Evolutionary conservation across 139 green algal species (phyloP), one percentile per base, ranked within the genome.

Genomic region (Auxenochlorella pyrenoidosa): DNA sequence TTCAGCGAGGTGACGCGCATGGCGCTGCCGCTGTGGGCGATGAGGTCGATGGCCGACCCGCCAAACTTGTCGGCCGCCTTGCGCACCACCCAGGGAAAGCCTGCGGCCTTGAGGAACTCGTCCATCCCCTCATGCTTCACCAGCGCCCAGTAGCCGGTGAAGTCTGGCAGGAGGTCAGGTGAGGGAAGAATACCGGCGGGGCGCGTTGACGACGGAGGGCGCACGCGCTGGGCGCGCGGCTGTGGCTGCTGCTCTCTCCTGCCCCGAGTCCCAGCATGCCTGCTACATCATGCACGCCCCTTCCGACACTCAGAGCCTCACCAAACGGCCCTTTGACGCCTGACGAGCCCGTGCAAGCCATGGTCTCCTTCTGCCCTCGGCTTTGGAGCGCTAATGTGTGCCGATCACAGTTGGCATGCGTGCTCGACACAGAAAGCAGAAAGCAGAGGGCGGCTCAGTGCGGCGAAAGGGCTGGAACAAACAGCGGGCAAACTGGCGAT

Each of bases 71-170:
- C 58, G 21, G 86, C 86, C 24, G 89, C 89, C 75, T 89, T 82
- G 60, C 59, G 77, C 34, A 91, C 87, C 19, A 91, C 77, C 87
- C 90, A 92, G 65, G 89, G 89, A 47, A 92, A 83, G n/a, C 89
- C 89, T 36, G 87, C 38, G 30, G 63, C 77, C 22, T 65, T 78
- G 16, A 91, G 63, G n/a, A 91, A 92, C 43, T 87, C 83, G 70
- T 92, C 87, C 30, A 92, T 85, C 34, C 85, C 58, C 41, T 92
- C 86, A n/a, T 51, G 75, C 41, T 77, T 88, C 58, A 72, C 72
- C 40, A 89, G 54, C 26, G 80, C 34, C 90, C 90, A 92, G 70
- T 91, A 92, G 36, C 90, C 90, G 0, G 90, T 82, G 65, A 91
- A 90, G 26, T 89, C 87, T 87, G 76, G 75, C 0, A 34, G 10